A percentile compares a stretch with the other conserved stretches of the same genome.
Evolutionary conservation across 352 stramenopile species (phyloP).

Genomic region (Pythium aphanidermatum): DNA sequence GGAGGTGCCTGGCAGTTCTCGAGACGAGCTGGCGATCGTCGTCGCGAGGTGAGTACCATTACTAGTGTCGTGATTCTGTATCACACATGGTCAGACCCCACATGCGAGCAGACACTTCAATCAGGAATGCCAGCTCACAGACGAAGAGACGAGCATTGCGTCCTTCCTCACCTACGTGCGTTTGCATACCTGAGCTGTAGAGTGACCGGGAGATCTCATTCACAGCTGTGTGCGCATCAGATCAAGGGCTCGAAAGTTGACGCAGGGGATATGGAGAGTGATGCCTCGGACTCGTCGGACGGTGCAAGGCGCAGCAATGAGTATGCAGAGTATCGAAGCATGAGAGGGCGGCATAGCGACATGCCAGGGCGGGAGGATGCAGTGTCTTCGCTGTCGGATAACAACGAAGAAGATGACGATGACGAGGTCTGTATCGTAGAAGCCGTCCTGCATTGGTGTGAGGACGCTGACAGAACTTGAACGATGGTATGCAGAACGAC

Average conservation of each 20-base stretch:
- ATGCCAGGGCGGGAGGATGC: too few relatives aligned
- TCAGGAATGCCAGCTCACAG: slow-evolving; percentile 48
- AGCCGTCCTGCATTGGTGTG: too few relatives aligned
- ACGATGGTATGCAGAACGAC: too few relatives aligned
- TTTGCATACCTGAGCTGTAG: background rate
- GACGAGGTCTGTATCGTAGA: too few relatives aligned
- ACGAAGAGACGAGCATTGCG: slow-evolving; percentile 57
- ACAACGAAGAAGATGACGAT: too few relatives aligned
- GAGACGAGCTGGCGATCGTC: slow-evolving; percentile 47
- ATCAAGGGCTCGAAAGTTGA: slow-evolving; percentile 14
- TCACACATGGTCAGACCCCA: background rate
- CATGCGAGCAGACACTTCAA: slow-evolving; percentile 54
- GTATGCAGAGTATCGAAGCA: too few relatives aligned
- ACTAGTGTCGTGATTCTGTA: background rate
- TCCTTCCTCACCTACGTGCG: slow-evolving; percentile 67
- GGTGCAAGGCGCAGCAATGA: too few relatives aligned
- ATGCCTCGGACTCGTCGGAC: slow-evolving; percentile 3
- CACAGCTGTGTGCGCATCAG: slow-evolving; percentile 9
- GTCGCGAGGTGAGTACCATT: slow-evolving; percentile 45
- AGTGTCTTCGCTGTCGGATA: too few relatives aligned
- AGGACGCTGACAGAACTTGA: too few relatives aligned
- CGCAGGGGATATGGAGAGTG: background rate
- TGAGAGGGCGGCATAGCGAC: too few relatives aligned
- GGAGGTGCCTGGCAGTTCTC: slow-evolving; percentile 38
- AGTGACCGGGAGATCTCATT: too few relatives aligned